phyloP scores from a whole-genome alignment of 1,284 basidiomycete genomes.

The Trichosporon faecale region DNA sequence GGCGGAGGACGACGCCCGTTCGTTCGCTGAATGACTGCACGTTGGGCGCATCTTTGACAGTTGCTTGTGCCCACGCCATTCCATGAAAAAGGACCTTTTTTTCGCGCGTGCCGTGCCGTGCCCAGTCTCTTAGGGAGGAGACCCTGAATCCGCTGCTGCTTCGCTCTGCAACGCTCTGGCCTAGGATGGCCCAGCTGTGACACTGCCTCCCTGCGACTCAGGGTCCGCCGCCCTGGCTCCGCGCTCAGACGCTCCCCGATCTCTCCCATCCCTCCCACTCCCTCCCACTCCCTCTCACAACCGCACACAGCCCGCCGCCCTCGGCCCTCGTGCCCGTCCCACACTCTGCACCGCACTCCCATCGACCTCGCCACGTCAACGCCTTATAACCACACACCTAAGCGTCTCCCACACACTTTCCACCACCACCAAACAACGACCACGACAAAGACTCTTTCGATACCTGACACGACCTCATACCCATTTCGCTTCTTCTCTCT shows the following conservation, averaged over 20 bases:
- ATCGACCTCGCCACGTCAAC: constrained; percentile 1
- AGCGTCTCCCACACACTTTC: background rate
- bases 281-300: background rate
- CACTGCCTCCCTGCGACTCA: background rate
- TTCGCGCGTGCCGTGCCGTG: background rate
- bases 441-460: background rate
- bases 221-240: background rate
- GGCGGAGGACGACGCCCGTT: no score
- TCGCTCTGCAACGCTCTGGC: no score
- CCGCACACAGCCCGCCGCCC: background rate
- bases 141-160: background rate
- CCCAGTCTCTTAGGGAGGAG: background rate
- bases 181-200: background rate
- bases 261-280: background rate
- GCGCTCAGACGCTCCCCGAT: background rate
- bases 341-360: background rate
- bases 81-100: background rate
- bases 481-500: background rate
- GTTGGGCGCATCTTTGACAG: no score
- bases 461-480: constrained; percentile 7
- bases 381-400: constrained; percentile 2
- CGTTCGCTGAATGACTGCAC: no score
- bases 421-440: background rate
- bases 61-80: background rate
- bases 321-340: background rate